These are phyloP conservation scores for Colletotrichum theobromicola DNA, from an alignment of 2,329 filamentous ascomycete species.

Conservation along the genomic window DNA sequence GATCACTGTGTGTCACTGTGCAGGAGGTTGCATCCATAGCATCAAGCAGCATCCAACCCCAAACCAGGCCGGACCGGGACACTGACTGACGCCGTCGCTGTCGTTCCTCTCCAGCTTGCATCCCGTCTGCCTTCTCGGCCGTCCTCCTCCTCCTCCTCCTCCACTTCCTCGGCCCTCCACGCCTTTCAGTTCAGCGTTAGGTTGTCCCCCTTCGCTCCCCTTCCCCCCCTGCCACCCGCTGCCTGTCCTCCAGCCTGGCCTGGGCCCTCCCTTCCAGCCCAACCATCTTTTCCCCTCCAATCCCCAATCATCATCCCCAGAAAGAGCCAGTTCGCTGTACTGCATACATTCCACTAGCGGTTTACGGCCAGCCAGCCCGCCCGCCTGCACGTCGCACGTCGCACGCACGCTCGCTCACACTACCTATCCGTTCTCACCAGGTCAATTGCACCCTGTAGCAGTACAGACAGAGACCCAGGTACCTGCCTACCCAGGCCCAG, in stretches of 20 bases:
- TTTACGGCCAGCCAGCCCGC: neutral
- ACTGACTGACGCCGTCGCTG: neutral
- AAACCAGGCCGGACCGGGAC: conserved; percentile 11
- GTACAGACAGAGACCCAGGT: too few relatives aligned
- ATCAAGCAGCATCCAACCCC: conserved; percentile 16
- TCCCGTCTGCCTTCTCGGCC: neutral
- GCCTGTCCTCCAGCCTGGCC: neutral
- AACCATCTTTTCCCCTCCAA: neutral
- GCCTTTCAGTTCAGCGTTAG: neutral
- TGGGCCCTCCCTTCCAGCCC: neutral
- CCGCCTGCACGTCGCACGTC: neutral
- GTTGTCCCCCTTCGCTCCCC: neutral
- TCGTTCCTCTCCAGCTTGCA: neutral
- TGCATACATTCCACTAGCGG: neutral
- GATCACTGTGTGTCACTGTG: conserved; percentile 21
- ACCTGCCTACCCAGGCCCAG: neutral
- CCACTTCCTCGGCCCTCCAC: neutral
- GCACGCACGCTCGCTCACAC: neutral
- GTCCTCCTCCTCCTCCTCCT: neutral
- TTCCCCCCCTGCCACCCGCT: neutral
- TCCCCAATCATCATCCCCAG: neutral
- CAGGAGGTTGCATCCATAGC: conserved; percentile 15
- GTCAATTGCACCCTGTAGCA: neutral
- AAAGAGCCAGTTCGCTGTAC: neutral
- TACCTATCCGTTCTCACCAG: neutral